Evolutionary conservation across 768 basidiomycete species (phyloP), one percentile per base, ranked within the genome.

Genomic region (Boletus speciosus): DNA sequence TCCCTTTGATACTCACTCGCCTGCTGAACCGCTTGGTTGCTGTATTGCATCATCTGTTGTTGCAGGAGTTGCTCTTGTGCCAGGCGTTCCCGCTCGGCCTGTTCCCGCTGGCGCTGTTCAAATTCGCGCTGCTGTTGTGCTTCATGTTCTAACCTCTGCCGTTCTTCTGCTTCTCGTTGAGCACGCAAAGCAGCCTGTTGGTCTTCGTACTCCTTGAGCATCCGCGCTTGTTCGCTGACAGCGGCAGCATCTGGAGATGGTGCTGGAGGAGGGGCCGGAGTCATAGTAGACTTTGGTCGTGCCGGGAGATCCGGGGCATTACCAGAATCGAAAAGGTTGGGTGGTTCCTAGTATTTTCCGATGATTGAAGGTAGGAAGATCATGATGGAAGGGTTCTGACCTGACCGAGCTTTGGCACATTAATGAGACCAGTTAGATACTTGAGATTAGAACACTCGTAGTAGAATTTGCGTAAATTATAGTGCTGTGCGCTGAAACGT

Each of bases 371-470:
- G 5, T 9, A 23, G 9, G 29, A 29, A 31, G 25, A 29, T 14
- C 50, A 32, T 5, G 52, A 35, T 7, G 11, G 14, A 49, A 43
- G 19, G 34, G 14, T 52, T 31, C 51, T 49, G 64, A 93, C 93
- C 66, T 90, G 86, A 42, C 93, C 96, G 35, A 99, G 80, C 71
- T 98, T 99, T 11, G 97, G 97, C 3, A 99, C 95, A 70, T 98
- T 99, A 66, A 98, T 97, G 32, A 99, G 80, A 42, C 95, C 92
- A 10, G 97, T 99, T 49, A 99, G 74, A 72, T 97, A 99, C 71
- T 97, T 98, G 61, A 99, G 82, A 73, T 98, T 98, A 10, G 94
- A 97, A 69, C 97, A 99, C 69, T 99, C 97, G 69, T 98, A 98
- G 76, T 98, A 98, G 75, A 97, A 99, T 70, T 96, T 93, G 58